A percentile compares a stretch with the other conserved stretches of the same genome.
Evolutionary conservation across 73 alveolate genomes (phyloP).

Genomic region (Blepharisma stoltei): DNA sequence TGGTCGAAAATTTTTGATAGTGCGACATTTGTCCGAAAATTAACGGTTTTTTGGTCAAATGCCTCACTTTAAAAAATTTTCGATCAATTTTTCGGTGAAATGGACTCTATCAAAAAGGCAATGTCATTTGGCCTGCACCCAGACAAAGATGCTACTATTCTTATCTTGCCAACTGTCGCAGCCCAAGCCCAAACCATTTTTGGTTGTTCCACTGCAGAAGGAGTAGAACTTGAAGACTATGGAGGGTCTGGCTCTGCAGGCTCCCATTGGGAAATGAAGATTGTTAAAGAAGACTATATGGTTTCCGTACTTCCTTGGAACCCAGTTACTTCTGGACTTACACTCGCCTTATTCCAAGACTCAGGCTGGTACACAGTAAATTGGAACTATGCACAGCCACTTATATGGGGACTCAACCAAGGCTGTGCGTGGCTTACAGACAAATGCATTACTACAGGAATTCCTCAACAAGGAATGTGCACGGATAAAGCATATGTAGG

Average conservation of each 20-base stretch:
- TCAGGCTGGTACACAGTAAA: slow-evolving; percentile 45
- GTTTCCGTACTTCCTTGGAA: slow-evolving; percentile 30
- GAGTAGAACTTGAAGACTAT: slow-evolving; percentile 42
- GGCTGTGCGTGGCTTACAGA: slow-evolving; percentile 46
- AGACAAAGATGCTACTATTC: background rate
- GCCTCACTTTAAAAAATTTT: too few relatives aligned
- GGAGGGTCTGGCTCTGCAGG: slow-evolving; percentile 47
- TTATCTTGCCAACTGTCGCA: background rate
- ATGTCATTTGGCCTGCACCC: too few relatives aligned
- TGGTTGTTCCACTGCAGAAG: slow-evolving; percentile 26
- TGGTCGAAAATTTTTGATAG: too few relatives aligned
- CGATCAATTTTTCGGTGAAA: too few relatives aligned
- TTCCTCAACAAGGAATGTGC: background rate
- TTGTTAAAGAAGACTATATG: slow-evolving; percentile 56
- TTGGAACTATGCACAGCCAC: slow-evolving; percentile 44
- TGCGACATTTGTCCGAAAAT: too few relatives aligned
- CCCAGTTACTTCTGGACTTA: slow-evolving; percentile 40
- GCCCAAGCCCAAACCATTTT: background rate
- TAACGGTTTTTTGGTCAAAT: too few relatives aligned
- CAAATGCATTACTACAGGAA: slow-evolving; percentile 32
- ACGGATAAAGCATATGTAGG: background rate
- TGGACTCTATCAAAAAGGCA: too few relatives aligned
- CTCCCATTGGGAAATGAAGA: slow-evolving; percentile 59
- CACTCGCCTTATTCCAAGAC: slow-evolving; percentile 55
- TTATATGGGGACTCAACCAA: slow-evolving; percentile 43